Evolutionary conservation across 1,284 basidiomycete species (phyloP).

Genomic region (Trametes hirsuta): DNA sequence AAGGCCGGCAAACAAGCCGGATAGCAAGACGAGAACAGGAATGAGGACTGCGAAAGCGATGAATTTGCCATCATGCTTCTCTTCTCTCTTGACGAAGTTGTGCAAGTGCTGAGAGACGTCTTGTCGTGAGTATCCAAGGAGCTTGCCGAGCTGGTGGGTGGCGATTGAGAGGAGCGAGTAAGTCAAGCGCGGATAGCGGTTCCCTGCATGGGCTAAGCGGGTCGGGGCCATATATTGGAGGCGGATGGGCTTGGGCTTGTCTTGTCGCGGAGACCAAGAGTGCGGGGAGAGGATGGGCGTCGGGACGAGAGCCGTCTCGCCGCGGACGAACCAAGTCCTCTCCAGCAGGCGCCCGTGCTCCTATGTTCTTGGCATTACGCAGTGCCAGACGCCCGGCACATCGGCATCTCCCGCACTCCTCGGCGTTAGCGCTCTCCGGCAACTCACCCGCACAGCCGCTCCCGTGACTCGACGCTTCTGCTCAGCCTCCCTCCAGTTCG

Average conservation of each 20-base stretch:
- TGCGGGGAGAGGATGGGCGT: background rate
- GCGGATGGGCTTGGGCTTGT: background rate
- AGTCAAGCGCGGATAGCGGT: slow-evolving; percentile 23
- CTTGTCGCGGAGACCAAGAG: slow-evolving; percentile 2
- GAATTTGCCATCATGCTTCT: slow-evolving; percentile 26
- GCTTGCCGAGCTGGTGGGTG: slow-evolving; percentile 22
- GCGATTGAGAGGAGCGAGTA: slow-evolving; percentile 24
- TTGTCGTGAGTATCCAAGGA: slow-evolving; percentile 13
- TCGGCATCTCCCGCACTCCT: background rate
- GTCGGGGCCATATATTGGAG: slow-evolving; percentile 22
- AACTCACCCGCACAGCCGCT: background rate
- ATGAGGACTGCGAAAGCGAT: slow-evolving; percentile 56
- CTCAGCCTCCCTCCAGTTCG: no score
- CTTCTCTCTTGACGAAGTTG: slow-evolving; percentile 23
- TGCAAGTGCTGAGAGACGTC: slow-evolving; percentile 13
- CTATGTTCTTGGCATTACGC: slow-evolving; percentile 7
- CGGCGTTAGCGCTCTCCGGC: background rate
- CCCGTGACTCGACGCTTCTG: no score
- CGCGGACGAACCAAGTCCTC: background rate
- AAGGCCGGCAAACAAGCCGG: slow-evolving; percentile 70
- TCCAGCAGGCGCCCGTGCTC: background rate
- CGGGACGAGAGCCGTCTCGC: background rate
- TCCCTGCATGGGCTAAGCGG: slow-evolving; percentile 15
- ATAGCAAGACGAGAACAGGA: slow-evolving; percentile 59
- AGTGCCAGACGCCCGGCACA: background rate